phyloP scores from a whole-genome alignment of 768 basidiomycete species.

The Boletellus ananas region DNA sequence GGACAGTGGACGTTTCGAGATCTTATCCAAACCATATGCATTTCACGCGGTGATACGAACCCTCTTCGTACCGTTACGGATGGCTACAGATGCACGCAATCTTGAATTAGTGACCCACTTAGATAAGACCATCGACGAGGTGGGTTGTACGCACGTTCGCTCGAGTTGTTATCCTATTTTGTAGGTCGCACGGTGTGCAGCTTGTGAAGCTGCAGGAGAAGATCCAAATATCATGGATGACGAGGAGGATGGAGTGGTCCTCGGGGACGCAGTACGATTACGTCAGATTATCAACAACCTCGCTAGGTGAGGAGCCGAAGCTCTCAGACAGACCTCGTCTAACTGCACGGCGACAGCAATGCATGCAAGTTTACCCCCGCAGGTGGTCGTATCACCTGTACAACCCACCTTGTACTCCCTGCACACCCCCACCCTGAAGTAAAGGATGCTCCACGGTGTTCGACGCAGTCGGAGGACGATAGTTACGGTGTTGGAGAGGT shows the following conservation, averaged over 20 bases:
- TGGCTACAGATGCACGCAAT: slow-evolving; percentile 64
- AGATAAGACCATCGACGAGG: slow-evolving; percentile 64
- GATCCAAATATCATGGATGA: slow-evolving; percentile 12
- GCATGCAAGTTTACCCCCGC: slow-evolving; percentile 77
- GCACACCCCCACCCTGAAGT: slow-evolving; percentile 16
- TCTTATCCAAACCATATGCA: slow-evolving; percentile 59
- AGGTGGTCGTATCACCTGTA: slow-evolving; percentile 64
- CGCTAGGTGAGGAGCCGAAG: slow-evolving; percentile 46
- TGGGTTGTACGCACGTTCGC: slow-evolving; percentile 18
- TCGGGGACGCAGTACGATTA: slow-evolving; percentile 79
- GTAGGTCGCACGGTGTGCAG: slow-evolving; percentile 56
- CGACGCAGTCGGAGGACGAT: slow-evolving; percentile 8
- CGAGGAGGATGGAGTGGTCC: slow-evolving; percentile 62
- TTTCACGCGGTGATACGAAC: slow-evolving; percentile 79
- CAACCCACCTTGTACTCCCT: slow-evolving; percentile 55
- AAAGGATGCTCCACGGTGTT: neutral
- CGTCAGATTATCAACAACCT: slow-evolving; percentile 83
- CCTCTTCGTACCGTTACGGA: slow-evolving; percentile 61
- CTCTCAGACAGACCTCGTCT: neutral
- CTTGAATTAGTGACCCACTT: slow-evolving; percentile 66
- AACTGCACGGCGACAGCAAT: slow-evolving; percentile 42
- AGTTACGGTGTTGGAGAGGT: slow-evolving; percentile 26
- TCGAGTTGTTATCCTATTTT: neutral
- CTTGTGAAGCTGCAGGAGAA: slow-evolving; percentile 59
- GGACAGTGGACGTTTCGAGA: slow-evolving; percentile 84